Conservation (phyloP, 176 grass and related monocot genomes). For the Sorghum bicolor region Sorghum_bicolor_NCBIv3 NC_012875.2:57557001-57557500, state of each 20-base stretch:
- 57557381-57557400: conserved; percentile 85
- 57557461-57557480: conserved; percentile 88
- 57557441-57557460: conserved; percentile 81
- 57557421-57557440: conserved; percentile 64
- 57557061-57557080: conserved; percentile 91
- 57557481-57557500: conserved; percentile 85
- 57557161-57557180: conserved; percentile 89
- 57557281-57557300: conserved; percentile 62
- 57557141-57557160: conserved; percentile 87
- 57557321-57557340: conserved; percentile 71
- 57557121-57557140: conserved; percentile 90
- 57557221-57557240: conserved; percentile 93
- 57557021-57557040: conserved; percentile 97
- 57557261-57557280: conserved; percentile 75
- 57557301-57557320: conserved; percentile 70
- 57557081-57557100: conserved; percentile 88
- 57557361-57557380: conserved; percentile 82
- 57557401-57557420: conserved; percentile 51
- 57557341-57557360: conserved; percentile 87
- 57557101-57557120: conserved; percentile 98
- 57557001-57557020: conserved; percentile 19
- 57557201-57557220: conserved; percentile 43
- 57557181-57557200: conserved; percentile 64
- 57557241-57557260: conserved; percentile 96
- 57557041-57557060: conserved; percentile 86